A percentile compares a stretch with the other conserved stretches of the same genome.
Conservation (phyloP, 192 early-diverging fungal species). For the Podila horticola region DNA sequence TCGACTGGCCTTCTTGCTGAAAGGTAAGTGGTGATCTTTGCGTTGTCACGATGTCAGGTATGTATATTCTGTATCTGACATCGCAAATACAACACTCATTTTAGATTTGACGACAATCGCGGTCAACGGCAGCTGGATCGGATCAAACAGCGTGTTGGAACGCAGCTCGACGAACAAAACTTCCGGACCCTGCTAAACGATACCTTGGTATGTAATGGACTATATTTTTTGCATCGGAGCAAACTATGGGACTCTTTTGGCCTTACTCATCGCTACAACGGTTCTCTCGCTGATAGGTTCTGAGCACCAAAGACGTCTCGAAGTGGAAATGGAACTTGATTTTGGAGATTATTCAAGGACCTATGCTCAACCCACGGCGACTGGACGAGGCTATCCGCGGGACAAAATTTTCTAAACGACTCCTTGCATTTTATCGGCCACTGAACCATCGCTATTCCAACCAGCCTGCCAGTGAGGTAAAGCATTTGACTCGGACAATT, state of each 20-base stretch:
- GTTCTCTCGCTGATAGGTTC: conserved; percentile 53
- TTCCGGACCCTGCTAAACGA: conserved; percentile 76
- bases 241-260: background rate
- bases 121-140: conserved; percentile 60
- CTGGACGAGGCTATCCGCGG: conserved; percentile 79
- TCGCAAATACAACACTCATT: background rate
- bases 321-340: conserved; percentile 87
- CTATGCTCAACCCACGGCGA: conserved; percentile 74
- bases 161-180: conserved; percentile 76
- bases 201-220: conserved; percentile 60
- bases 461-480: conserved; percentile 64
- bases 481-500: background rate
- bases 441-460: conserved; percentile 77
- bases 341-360: conserved; percentile 80
- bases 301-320: conserved; percentile 75
- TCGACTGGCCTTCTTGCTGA: conserved; percentile 49
- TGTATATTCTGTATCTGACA: conserved; percentile 23
- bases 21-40: conserved; percentile 7
- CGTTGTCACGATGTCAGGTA: background rate
- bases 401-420: conserved; percentile 76
- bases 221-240: background rate
- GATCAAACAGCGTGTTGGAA: conserved; percentile 66
- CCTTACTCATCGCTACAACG: background rate
- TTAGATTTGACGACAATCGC: conserved; percentile 19
- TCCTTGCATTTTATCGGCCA: conserved; percentile 81